These are phyloP conservation scores for Acacia crassicarpa DNA, from an alignment of 306 rosid species.

Conservation along the genomic window DNA sequence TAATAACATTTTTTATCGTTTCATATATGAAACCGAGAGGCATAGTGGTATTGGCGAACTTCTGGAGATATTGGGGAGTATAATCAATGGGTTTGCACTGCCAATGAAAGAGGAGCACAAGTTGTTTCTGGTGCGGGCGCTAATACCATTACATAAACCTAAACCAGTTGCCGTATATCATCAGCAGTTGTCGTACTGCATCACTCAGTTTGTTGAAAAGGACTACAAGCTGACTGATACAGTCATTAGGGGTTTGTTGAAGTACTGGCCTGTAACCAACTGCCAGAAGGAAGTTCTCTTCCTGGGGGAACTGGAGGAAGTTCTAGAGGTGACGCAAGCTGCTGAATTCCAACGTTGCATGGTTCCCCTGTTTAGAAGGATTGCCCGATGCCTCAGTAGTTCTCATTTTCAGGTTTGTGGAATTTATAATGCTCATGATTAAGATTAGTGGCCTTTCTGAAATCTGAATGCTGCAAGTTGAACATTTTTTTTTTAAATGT, in stretches of 20 bases:
- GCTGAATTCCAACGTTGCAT: slow-evolving; percentile 93
- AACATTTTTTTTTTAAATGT: slow-evolving; percentile 24
- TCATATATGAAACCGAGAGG: slow-evolving; percentile 87
- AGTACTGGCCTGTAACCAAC: slow-evolving; percentile 89
- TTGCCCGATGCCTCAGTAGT: slow-evolving; percentile 88
- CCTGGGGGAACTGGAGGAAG: slow-evolving; percentile 96
- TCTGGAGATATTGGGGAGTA: slow-evolving; percentile 97
- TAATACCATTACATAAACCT: slow-evolving; percentile 93
- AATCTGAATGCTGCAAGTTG: slow-evolving; percentile 26
- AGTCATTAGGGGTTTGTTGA: slow-evolving; percentile 85
- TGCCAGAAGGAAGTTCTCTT: slow-evolving; percentile 95
- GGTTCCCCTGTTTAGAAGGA: slow-evolving; percentile 89
- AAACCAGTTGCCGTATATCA: slow-evolving; percentile 70
- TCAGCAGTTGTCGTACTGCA: slow-evolving; percentile 91
- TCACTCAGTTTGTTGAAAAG: slow-evolving; percentile 94
- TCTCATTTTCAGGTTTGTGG: slow-evolving; percentile 89
- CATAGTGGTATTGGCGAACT: slow-evolving; percentile 94
- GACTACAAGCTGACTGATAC: slow-evolving; percentile 90
- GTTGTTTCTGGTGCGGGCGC: slow-evolving; percentile 87
- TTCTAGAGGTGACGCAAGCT: slow-evolving; percentile 90
- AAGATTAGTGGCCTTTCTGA: slow-evolving; percentile 11
- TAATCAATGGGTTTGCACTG: slow-evolving; percentile 90
- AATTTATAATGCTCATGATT: slow-evolving; percentile 10
- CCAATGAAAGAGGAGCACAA: slow-evolving; percentile 99
- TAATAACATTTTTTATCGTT: slow-evolving; percentile 86